Percentiles rank a stretch among this genome's conserved stretches.
Conservation (phyloP, 306 rosid genomes). For the Prunus mongolica region DNA sequence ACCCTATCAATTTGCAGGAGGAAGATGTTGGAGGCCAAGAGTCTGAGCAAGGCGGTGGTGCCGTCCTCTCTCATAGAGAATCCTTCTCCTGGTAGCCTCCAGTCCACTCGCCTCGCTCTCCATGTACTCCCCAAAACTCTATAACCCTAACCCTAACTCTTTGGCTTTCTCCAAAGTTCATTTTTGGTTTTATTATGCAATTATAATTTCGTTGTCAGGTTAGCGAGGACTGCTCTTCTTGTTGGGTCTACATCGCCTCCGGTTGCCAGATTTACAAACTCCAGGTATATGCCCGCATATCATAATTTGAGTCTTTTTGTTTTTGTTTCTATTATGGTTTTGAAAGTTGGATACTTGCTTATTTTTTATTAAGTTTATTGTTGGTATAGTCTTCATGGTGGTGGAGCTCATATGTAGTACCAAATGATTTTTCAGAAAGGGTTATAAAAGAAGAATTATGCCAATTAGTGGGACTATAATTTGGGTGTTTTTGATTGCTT, state of each 20-base stretch:
- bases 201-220: conserved; percentile 32
- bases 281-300: conserved; percentile 37
- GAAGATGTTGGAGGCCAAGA: conserved; percentile 54
- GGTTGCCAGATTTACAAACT: conserved; percentile 62
- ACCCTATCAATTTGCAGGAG: neutral
- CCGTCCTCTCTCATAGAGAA: conserved; percentile 54
- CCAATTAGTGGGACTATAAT: neutral
- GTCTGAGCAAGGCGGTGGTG: conserved; percentile 64
- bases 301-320: neutral
- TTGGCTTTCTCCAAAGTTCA: neutral
- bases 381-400: neutral
- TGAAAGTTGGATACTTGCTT: neutral
- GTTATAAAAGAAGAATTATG: neutral
- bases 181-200: neutral
- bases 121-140: conserved; percentile 27
- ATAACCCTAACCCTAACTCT: neutral
- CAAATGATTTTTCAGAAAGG: neutral
- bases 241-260: conserved; percentile 72
- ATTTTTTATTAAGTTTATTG: neutral
- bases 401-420: neutral
- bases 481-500: neutral
- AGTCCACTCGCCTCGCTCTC: conserved; percentile 83
- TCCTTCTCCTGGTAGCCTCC: conserved; percentile 84
- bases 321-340: neutral
- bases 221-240: conserved; percentile 33